Percentiles rank a stretch among this genome's conserved stretches.
These are phyloP conservation scores for Fusarium coffeatum DNA, from an alignment of 2,329 filamentous ascomycete species.

Conservation along the genomic window DNA sequence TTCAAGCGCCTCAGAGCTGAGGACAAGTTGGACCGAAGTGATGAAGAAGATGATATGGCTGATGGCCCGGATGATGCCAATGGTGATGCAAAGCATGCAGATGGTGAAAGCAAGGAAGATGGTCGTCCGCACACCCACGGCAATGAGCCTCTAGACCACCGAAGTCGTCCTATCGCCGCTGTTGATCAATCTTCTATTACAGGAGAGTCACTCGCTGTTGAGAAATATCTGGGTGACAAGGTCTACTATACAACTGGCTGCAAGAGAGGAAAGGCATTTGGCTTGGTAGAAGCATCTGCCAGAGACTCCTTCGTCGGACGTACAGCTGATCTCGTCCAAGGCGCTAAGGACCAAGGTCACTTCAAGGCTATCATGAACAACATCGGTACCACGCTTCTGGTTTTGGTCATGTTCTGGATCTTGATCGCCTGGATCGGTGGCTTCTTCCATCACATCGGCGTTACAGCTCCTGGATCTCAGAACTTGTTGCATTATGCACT, in stretches of 20 bases:
- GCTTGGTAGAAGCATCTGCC: slow-evolving; percentile 13
- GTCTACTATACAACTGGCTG: slow-evolving; percentile 35
- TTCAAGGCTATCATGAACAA: slow-evolving; percentile 37
- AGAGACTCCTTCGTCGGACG: slow-evolving; percentile 31
- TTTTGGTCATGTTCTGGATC: slow-evolving; percentile 33
- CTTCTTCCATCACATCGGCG: slow-evolving; percentile 25
- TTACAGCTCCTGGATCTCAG: slow-evolving; percentile 23
- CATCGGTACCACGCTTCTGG: slow-evolving; percentile 23
- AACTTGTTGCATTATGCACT: slow-evolving; percentile 30
- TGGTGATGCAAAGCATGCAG: not conserved
- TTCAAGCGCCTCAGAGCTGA: slow-evolving; percentile 30
- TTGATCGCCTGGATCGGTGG: slow-evolving; percentile 27
- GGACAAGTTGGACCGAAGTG: slow-evolving; percentile 29
- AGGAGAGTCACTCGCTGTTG: slow-evolving; percentile 27
- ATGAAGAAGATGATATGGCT: slow-evolving; percentile 24
- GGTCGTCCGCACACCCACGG: not conserved
- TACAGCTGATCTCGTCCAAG: slow-evolving; percentile 29
- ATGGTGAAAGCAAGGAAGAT: not conserved
- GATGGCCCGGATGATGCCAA: slow-evolving; percentile 9
- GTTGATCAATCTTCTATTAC: slow-evolving; percentile 34
- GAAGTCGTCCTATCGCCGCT: slow-evolving; percentile 23
- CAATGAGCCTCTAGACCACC: slow-evolving; percentile 6
- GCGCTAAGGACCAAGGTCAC: slow-evolving; percentile 33
- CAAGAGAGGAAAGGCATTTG: slow-evolving; percentile 28
- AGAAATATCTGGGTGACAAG: slow-evolving; percentile 27